These are phyloP conservation scores for Pistacia integerrima DNA, from an alignment of 345 rosid species.

Conservation along the genomic window DNA sequence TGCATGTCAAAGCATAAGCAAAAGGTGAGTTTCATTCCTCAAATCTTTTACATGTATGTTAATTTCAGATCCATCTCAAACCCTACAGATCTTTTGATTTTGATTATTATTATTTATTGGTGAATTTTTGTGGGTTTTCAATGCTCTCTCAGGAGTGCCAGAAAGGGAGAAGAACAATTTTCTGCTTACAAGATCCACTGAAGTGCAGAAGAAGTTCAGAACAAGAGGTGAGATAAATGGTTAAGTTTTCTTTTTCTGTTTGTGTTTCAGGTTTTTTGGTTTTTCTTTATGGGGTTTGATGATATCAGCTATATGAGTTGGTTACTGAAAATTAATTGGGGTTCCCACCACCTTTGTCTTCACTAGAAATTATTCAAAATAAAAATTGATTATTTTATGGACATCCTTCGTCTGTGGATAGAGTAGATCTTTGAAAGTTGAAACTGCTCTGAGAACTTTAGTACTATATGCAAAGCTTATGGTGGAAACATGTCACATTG, in stretches of 20 bases:
- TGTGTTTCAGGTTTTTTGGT: background rate
- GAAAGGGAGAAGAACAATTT: too few relatives aligned
- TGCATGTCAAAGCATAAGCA: background rate
- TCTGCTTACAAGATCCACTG: background rate
- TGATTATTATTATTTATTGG: conserved; percentile 1
- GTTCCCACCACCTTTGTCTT: conserved; percentile 31
- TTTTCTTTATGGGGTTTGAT: conserved; percentile 21
- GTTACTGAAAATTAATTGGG: background rate
- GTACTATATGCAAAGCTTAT: conserved; percentile 12
- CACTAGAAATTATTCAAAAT: conserved; percentile 20
- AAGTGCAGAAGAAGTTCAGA: conserved; percentile 5
- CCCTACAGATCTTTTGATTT: conserved; percentile 22
- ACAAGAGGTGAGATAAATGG: conserved; percentile 14
- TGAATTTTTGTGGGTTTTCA: conserved; percentile 10
- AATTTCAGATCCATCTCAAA: conserved; percentile 20
- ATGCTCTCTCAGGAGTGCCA: background rate
- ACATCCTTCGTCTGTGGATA: conserved; percentile 24
- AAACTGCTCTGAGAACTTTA: conserved; percentile 16
- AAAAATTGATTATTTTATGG: conserved; percentile 19
- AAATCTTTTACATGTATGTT: background rate
- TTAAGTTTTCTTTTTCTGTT: background rate
- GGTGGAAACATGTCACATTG: conserved; percentile 32
- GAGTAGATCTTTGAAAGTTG: conserved; percentile 31
- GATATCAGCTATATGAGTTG: conserved; percentile 19
- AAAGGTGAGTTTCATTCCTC: conserved; percentile 1